phyloP scores from a whole-genome alignment of 768 basidiomycete species.

The Sarcodon aspratus region DNA sequence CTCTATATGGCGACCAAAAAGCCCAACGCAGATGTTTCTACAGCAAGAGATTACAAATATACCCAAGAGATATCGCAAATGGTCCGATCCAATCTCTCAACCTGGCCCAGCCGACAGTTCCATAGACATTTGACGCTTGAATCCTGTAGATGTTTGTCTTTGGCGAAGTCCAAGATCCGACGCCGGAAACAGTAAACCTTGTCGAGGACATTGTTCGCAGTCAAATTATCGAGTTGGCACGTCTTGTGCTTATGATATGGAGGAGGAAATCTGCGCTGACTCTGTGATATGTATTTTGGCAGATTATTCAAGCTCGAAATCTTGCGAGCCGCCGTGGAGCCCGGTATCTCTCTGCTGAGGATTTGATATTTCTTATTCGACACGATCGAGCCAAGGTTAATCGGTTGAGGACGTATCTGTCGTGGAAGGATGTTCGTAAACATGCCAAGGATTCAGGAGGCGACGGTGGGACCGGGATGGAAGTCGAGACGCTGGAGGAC shows the following conservation, averaged over 20 bases:
- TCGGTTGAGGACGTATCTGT: slow-evolving; percentile 82
- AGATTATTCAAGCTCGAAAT: slow-evolving; percentile 86
- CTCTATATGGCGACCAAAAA: too few species aligned
- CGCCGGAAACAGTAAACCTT: slow-evolving; percentile 76
- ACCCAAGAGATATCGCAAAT: slow-evolving; percentile 90
- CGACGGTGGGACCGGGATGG: slow-evolving; percentile 68
- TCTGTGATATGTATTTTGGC: neutral
- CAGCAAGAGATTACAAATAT: slow-evolving; percentile 68
- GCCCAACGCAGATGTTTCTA: neutral
- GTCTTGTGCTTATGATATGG: neutral
- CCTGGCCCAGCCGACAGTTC: neutral
- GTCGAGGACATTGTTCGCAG: slow-evolving; percentile 93
- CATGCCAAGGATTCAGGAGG: slow-evolving; percentile 87
- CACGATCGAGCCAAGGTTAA: slow-evolving; percentile 93
- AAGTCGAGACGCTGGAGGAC: slow-evolving; percentile 77
- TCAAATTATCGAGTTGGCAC: slow-evolving; percentile 84
- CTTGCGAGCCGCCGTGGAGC: slow-evolving; percentile 76
- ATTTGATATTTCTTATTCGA: slow-evolving; percentile 92
- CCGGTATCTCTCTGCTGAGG: slow-evolving; percentile 82
- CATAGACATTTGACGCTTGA: neutral
- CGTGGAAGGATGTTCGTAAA: slow-evolving; percentile 96
- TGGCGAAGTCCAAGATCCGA: slow-evolving; percentile 88
- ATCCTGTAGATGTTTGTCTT: slow-evolving; percentile 84
- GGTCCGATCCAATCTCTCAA: slow-evolving; percentile 31
- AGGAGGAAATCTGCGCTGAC: neutral